Evolutionary conservation across 208 protist genomes (phyloP), one percentile per base, ranked within the genome.

Genomic region (Wallacemonas sp.): DNA sequence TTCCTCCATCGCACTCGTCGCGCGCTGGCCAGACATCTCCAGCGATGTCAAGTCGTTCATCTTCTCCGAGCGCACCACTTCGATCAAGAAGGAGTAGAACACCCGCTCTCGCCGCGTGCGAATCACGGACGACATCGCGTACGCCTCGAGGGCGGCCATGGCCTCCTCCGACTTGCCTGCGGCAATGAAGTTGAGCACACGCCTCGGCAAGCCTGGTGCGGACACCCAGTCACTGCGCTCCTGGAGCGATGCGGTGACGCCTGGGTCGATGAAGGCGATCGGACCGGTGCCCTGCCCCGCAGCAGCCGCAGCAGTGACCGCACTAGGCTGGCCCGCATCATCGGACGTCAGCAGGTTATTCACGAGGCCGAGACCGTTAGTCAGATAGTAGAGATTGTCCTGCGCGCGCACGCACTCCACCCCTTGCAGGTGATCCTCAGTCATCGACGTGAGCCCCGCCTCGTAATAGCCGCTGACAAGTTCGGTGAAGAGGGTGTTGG

Each of bases 371-470:
- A 89, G 66, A 6, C 44, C 65, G 61, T 85, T 85, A 24, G 83
- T 86, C 23, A 89, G 21, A 63, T 89, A 89, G 23, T 69, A 72
- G 46, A 80, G 69, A 3, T 60, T 72, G 41, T 85, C 76, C 43
- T 70, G 69, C 0, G 67, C 82, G 12, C 55, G 47, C 12, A 88
- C 61, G 29, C 84, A 54, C 61, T 88, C 82, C 2, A 83, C 24
- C 2, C 75, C 68, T 33, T 71, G 67, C 19, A 68, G 54, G 21
- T 34, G 27, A n/a, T 58, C 66, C 23, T 29, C 23, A 39, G 27
- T 23, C 43, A 63, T 61, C 19, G 33, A 26, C 9, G 64, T 65
- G 1, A 72, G 38, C 14, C 36, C 52, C 1, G 69, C 64, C 8
- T 74, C 41, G 27, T 39, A 34, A 56, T 65, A 70, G 14, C 41